Evolutionary conservation across 2,329 filamentous ascomycete species (phyloP).

Genomic region (Aspergillus uvarum): DNA sequence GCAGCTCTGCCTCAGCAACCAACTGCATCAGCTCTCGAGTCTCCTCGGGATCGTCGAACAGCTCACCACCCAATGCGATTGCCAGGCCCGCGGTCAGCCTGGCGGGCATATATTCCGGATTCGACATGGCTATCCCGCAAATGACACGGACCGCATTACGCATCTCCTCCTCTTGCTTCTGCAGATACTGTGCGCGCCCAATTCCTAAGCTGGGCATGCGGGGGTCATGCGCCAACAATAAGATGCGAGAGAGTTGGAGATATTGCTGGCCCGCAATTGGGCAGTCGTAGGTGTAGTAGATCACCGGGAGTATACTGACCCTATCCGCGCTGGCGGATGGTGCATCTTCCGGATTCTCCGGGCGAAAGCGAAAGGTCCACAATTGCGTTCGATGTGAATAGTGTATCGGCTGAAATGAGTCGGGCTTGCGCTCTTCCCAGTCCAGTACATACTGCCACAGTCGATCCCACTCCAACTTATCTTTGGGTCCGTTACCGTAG

Average conservation of each 20-base stretch:
- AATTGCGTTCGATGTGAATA: not conserved
- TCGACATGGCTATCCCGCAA: slow-evolving; percentile 5
- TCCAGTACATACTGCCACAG: slow-evolving; percentile 4
- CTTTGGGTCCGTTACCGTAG: not conserved
- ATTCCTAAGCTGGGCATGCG: not conserved
- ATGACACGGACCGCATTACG: not conserved
- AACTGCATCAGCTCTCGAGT: not conserved
- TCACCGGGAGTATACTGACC: not conserved
- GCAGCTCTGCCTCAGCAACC: not conserved
- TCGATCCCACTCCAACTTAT: not conserved
- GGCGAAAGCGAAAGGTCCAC: no score
- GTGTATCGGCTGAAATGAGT: slow-evolving; percentile 3
- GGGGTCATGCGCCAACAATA: slow-evolving; percentile 1
- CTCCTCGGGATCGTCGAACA: slow-evolving; percentile 3
- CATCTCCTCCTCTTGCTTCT: not conserved
- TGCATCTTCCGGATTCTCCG: not conserved
- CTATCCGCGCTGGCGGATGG: not conserved
- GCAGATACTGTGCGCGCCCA: not conserved
- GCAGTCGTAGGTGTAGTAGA: slow-evolving; percentile 5
- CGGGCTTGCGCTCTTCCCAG: slow-evolving; percentile 1
- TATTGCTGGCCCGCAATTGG: slow-evolving; percentile 4
- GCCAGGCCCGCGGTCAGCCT: slow-evolving; percentile 1
- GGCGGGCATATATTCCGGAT: not conserved
- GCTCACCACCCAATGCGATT: slow-evolving; percentile 5
- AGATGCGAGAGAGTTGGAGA: slow-evolving; percentile 4